Percentiles rank a stretch among this genome's conserved stretches.
These are phyloP conservation scores for Fusarium sp. DNA, from an alignment of 2,329 filamentous ascomycete species.

Conservation along the genomic window DNA sequence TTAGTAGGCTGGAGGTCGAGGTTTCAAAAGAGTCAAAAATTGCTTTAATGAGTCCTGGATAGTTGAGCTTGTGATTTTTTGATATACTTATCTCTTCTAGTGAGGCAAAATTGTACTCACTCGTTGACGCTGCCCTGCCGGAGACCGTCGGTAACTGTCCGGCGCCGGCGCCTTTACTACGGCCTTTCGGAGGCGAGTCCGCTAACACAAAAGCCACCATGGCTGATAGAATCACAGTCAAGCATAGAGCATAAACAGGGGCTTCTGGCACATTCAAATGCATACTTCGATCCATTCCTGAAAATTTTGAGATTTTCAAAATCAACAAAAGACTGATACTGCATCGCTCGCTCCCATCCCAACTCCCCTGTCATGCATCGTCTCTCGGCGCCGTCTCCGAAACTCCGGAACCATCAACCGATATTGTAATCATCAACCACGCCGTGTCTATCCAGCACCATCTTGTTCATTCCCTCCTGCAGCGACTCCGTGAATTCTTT, in stretches of 20 bases:
- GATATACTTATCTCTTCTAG: background rate
- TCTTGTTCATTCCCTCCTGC: conserved; percentile 52
- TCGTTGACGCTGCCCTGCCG: conserved; percentile 2
- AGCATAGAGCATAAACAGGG: too few relatives aligned
- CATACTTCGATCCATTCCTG: too few relatives aligned
- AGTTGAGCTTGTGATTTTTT: background rate
- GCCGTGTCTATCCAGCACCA: conserved; percentile 52
- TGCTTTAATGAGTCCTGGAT: background rate
- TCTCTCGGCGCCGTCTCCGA: conserved; percentile 33
- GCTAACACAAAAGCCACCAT: background rate
- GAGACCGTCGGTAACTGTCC: conserved; percentile 26
- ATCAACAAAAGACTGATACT: conserved; percentile 11
- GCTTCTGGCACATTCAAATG: too few relatives aligned
- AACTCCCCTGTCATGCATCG: conserved; percentile 5
- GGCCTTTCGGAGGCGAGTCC: conserved; percentile 21
- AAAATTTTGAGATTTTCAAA: background rate
- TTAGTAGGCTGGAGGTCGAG: background rate
- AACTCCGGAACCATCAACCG: conserved; percentile 36
- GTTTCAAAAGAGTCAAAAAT: background rate
- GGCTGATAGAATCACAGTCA: background rate
- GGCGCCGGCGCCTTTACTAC: conserved; percentile 23
- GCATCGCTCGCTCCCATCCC: background rate
- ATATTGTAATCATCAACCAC: conserved; percentile 44
- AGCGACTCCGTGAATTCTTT: conserved; percentile 50
- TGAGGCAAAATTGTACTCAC: conserved; percentile 4